phyloP scores from a whole-genome alignment of 768 basidiomycete genomes.

The Tremella mesenterica region DNA sequence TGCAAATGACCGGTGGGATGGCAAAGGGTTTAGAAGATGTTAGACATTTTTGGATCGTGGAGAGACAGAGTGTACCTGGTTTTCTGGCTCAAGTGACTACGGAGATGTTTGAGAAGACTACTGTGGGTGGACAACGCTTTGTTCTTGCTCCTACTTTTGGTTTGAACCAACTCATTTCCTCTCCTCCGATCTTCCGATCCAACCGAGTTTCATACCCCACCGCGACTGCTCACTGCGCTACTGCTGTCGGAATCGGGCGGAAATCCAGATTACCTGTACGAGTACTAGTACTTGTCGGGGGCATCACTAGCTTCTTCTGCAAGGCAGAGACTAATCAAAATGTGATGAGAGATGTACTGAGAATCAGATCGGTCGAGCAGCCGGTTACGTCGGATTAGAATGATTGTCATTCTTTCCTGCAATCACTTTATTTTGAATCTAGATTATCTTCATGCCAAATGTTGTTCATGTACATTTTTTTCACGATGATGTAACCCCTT shows the following conservation, averaged over 20 bases:
- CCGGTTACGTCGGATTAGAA: conserved; percentile 16
- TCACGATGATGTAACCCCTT: too few relatives aligned
- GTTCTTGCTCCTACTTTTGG: neutral
- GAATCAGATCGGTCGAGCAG: conserved; percentile 9
- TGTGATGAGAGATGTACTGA: neutral
- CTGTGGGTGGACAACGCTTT: conserved; percentile 37
- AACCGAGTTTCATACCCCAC: too few relatives aligned
- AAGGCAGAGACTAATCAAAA: too few relatives aligned
- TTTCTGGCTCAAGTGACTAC: conserved; percentile 81
- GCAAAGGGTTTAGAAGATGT: conserved; percentile 55
- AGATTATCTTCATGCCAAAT: too few relatives aligned
- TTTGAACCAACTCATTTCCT: too few relatives aligned
- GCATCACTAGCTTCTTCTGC: too few relatives aligned
- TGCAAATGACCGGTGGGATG: conserved; percentile 44
- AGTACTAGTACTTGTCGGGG: too few relatives aligned
- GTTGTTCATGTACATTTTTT: conserved; percentile 1
- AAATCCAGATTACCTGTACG: too few relatives aligned
- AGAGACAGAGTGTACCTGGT: conserved; percentile 76
- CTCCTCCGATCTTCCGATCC: too few relatives aligned
- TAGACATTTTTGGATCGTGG: conserved; percentile 77
- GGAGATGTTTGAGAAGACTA: conserved; percentile 75
- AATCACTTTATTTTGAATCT: too few relatives aligned
- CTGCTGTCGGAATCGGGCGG: too few relatives aligned
- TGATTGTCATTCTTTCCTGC: neutral
- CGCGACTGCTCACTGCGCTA: too few relatives aligned